A percentile compares a stretch with the other conserved stretches of the same genome.
These are phyloP conservation scores for Umbelopsis isabellina DNA, from an alignment of 192 early-diverging fungal species.

Conservation along the genomic window DNA sequence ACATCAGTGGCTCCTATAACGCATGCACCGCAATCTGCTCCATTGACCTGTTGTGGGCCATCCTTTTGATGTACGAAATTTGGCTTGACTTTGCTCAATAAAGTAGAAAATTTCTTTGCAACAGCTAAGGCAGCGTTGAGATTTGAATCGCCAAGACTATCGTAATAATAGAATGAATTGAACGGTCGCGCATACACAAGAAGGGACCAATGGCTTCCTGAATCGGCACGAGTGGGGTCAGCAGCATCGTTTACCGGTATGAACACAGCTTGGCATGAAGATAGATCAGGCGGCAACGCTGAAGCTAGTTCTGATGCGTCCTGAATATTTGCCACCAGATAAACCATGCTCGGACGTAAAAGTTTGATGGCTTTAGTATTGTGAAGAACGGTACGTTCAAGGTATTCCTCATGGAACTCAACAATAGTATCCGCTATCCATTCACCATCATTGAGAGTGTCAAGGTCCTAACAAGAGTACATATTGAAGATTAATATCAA, in stretches of 20 bases:
- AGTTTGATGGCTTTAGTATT: not conserved
- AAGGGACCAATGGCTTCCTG: slow-evolving; percentile 33
- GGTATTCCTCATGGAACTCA: slow-evolving; percentile 33
- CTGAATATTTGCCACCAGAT: slow-evolving; percentile 24
- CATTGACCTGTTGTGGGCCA: slow-evolving; percentile 28
- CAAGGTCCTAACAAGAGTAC: not conserved
- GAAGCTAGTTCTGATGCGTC: slow-evolving; percentile 9
- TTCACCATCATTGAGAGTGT: slow-evolving; percentile 6
- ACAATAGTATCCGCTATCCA: slow-evolving; percentile 35
- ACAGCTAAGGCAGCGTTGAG: not conserved
- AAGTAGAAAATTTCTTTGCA: not conserved
- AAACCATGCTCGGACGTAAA: slow-evolving; percentile 26
- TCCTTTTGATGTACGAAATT: not conserved
- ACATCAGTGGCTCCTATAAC: slow-evolving; percentile 23
- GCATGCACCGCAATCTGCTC: slow-evolving; percentile 28
- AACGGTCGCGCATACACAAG: slow-evolving; percentile 23
- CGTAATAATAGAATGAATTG: slow-evolving; percentile 33
- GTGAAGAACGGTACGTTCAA: slow-evolving; percentile 18
- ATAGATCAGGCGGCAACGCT: slow-evolving; percentile 18
- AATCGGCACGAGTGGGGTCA: slow-evolving; percentile 11
- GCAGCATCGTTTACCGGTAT: slow-evolving; percentile 31
- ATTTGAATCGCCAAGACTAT: slow-evolving; percentile 24
- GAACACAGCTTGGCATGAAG: slow-evolving; percentile 20
- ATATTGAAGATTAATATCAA: no score
- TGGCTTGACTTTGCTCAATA: slow-evolving; percentile 1